phyloP scores from a whole-genome alignment of 371 early-diverging fungal species.

The Mucor saturninus region DNA sequence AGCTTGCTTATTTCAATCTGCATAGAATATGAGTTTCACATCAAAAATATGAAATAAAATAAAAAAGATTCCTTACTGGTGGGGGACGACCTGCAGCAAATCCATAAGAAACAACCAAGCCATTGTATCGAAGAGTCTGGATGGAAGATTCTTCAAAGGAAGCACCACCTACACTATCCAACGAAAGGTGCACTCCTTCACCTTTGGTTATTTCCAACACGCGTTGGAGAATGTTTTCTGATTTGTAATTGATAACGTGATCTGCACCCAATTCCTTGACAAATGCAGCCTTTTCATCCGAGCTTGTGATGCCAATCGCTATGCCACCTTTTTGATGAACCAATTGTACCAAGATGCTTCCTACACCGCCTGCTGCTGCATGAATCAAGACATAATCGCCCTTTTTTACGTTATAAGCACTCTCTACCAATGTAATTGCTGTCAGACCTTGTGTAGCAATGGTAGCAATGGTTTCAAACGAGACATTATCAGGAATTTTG shows the following conservation, averaged over 20 bases:
- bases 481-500: slow-evolving; percentile 63
- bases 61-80: slow-evolving; percentile 46
- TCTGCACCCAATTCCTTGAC: slow-evolving; percentile 79
- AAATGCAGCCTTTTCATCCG: slow-evolving; percentile 76
- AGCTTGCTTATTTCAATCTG: too few species aligned
- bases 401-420: slow-evolving; percentile 73
- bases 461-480: slow-evolving; percentile 74
- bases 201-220: slow-evolving; percentile 80
- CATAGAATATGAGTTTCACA: background rate
- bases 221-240: slow-evolving; percentile 64
- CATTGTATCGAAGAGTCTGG: slow-evolving; percentile 71
- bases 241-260: slow-evolving; percentile 75
- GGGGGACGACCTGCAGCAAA: slow-evolving; percentile 89
- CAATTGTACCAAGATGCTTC: slow-evolving; percentile 72
- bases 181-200: slow-evolving; percentile 85
- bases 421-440: slow-evolving; percentile 73
- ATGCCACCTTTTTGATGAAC: slow-evolving; percentile 61
- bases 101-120: slow-evolving; percentile 88
- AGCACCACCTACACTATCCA: slow-evolving; percentile 90
- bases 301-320: slow-evolving; percentile 90
- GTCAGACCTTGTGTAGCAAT: slow-evolving; percentile 79
- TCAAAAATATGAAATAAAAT: background rate
- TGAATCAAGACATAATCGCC: slow-evolving; percentile 83
- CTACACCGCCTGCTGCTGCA: slow-evolving; percentile 94
- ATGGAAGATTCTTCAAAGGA: slow-evolving; percentile 79